Evolutionary conservation across 2,329 filamentous ascomycete species (phyloP).

Genomic region (Aspergillus aculeatinus): DNA sequence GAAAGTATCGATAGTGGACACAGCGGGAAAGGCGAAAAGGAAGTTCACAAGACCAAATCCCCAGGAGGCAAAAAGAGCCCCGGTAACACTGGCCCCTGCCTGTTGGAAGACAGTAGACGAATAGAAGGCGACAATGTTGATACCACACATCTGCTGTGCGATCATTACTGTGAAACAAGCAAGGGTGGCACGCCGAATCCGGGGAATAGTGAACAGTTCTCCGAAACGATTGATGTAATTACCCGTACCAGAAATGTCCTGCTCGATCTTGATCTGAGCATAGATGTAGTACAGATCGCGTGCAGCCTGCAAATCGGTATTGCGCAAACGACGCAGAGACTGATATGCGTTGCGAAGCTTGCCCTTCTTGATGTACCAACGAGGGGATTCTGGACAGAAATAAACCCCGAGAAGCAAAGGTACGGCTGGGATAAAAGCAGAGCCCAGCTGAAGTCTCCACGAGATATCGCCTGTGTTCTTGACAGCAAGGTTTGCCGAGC

Average conservation of each 20-base stretch:
- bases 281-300: constrained; percentile 64
- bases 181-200: constrained; percentile 62
- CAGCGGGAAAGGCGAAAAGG: constrained; percentile 63
- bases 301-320: constrained; percentile 60
- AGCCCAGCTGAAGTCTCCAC: constrained; percentile 65
- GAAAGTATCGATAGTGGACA: constrained; percentile 67
- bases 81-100: constrained; percentile 55
- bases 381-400: constrained; percentile 64
- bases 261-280: constrained; percentile 51
- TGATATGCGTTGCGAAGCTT: constrained; percentile 61
- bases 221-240: constrained; percentile 63
- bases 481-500: constrained; percentile 64
- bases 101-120: constrained; percentile 58
- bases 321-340: constrained; percentile 58
- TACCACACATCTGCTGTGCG: constrained; percentile 69
- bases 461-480: constrained; percentile 58
- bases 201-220: constrained; percentile 51
- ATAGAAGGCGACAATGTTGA: constrained; percentile 77
- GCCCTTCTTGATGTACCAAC: constrained; percentile 68
- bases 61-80: constrained; percentile 62
- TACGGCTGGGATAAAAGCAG: constrained; percentile 64
- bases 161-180: constrained; percentile 81
- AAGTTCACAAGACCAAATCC: constrained; percentile 67
- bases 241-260: constrained; percentile 42
- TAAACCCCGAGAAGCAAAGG: constrained; percentile 59